Evolutionary conservation across 495 filamentous ascomycete genomes (phyloP).

Genomic region (Penicillium alfredii): DNA sequence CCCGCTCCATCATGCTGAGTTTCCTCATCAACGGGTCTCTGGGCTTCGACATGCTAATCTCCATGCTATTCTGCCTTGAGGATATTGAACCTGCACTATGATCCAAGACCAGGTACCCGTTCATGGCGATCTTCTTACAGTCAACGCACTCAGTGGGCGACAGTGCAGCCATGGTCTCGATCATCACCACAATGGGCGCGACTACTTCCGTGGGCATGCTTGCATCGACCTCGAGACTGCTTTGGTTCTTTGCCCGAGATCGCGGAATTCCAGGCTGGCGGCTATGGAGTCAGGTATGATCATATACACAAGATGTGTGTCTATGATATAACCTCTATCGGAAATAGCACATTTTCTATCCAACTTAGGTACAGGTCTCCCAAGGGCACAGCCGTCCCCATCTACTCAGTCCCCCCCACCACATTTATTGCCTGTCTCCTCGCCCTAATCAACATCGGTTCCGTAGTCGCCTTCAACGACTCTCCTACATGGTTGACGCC

Average conservation of each 20-base stretch:
- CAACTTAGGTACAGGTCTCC: conserved; percentile 14
- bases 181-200: conserved; percentile 38
- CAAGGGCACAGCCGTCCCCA: conserved; percentile 26
- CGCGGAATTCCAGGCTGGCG: conserved; percentile 44
- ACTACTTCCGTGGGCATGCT: conserved; percentile 39
- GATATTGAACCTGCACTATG: conserved; percentile 35
- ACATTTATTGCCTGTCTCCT: conserved; percentile 32
- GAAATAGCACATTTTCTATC: too few species aligned
- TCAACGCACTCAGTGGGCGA: conserved; percentile 36
- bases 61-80: conserved; percentile 43
- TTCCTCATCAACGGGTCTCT: conserved; percentile 44
- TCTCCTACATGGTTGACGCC: conserved; percentile 40
- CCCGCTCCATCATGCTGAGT: conserved; percentile 41
- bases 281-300: conserved; percentile 38
- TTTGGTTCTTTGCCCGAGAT: conserved; percentile 53
- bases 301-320: too few species aligned
- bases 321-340: too few species aligned
- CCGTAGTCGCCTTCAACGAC: conserved; percentile 42
- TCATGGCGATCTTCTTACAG: conserved; percentile 46
- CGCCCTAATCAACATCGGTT: conserved; percentile 43
- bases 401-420: conserved; percentile 36
- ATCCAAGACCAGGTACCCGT: conserved; percentile 39
- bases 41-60: conserved; percentile 46
- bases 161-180: conserved; percentile 38
- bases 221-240: conserved; percentile 46